Base-by-base conservation (phyloP, 805 yeast species). In the Scheffersomyces amazonensis region DNA sequence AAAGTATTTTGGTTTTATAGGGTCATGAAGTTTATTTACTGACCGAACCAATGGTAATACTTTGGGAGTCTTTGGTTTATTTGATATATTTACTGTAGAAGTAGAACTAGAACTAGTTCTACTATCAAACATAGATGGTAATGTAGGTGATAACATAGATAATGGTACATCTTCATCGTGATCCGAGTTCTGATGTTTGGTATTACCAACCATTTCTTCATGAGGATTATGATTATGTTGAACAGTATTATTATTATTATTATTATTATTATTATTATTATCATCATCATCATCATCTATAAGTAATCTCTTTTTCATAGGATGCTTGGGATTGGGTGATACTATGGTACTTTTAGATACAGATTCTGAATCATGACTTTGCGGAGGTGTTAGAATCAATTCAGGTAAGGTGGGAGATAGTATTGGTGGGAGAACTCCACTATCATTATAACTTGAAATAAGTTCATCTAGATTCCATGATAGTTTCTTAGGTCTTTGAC, bases 401-500 rank as follows among this genome's bases (percentile, higher is more conserved):
- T n/a, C n/a, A 13, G 73, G 74, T 5, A 69, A 43, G 1, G 67
- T 60, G 1, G 74, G 74, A 5, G 71, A 65, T 18, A 69, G 51
- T 5, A 59, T 60, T 1, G 66, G 62, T 5, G 74, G 74, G 31
- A 69, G 53, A 2, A 35, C 21, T 2, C 68, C 67, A 5, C 49
- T 44, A 4, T 63, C 62, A 11, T 56, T 52, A 46, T 66, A 69
- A 19, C 62, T 50, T 23, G 49, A 17, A 21, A 67, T 39, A 56
- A 69, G 52, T 16, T 68, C 73, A 33, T 69, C 71, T 34, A 69
- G 43, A 41, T 65, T 66, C 73, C 73, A 65, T 5, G 54, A 23
- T 10, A 28, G 7, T 5, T 11, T 11, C 13, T 35, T 39, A 27
- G 16, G 17, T 13, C 5, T 35, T 7, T 12, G 13, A 29, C 7